Evolutionary conservation across 805 yeast species (phyloP), one percentile per base, ranked within the genome.

Genomic region (Saccharomyces paradoxus): DNA sequence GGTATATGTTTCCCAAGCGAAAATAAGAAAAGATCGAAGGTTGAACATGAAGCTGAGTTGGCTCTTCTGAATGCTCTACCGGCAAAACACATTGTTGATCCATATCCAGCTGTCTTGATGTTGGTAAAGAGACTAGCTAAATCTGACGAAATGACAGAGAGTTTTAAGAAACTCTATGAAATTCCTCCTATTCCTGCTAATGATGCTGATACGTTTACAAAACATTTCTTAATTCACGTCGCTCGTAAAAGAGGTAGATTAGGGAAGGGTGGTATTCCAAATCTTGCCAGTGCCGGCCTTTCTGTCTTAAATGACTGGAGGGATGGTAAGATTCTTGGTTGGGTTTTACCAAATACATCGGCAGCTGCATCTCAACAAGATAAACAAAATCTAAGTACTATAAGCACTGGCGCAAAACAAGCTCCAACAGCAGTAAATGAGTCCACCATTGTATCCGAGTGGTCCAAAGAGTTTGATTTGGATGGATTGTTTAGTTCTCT

Each of bases 381-480:
- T 31, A 61, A 67, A 55, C 53, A 62, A 49, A 50, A 62, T 29
- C 66, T 81, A 9, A 56, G 62, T 46, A 70, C 73, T 26, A 69
- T 74, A 21, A 58, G 62, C 50, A 56, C 68, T 27, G 68, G 70
- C 41, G 63, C 67, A 17, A 58, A 76, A 8, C 74, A 76, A 37
- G 77, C 72, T 21, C 78, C 77, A 22, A 73, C 71, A 49, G 71
- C 70, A 61, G 78, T 77, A 57, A 78, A 76, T 55, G 87, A 82
- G 61, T 86, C 92, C 37, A 83, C 89, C 12, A 81, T 94, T 64
- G 99, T 94, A n/a, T 73, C 78, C 14, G 80, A 82, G 62, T 94
- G 98, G 97, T 84, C 97, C 22, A 81, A 89, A 71, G 99, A 91
- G 73, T 91, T 94, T 69, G 96, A 90, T 71, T 77, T 94, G 62